phyloP scores from a whole-genome alignment of 2,329 filamentous ascomycete species.

The Parastagonospora nodorum region DNA sequence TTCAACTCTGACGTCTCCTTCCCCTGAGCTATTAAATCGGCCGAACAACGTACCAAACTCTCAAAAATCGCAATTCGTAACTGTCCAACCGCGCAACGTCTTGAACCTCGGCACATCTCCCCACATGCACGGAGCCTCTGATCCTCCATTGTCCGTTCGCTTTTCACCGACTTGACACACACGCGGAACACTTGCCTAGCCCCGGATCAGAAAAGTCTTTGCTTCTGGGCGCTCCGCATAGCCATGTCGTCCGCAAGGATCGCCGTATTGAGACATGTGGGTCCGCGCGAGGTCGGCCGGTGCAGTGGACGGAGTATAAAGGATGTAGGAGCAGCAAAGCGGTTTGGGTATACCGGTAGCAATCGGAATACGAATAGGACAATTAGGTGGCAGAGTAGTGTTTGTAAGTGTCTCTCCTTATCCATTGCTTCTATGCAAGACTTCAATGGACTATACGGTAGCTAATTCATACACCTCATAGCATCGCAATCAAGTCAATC shows the following conservation, averaged over 20 bases:
- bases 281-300: constrained; percentile 31
- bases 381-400: constrained; percentile 19
- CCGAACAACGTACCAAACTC: neutral
- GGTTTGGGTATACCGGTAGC: constrained; percentile 6
- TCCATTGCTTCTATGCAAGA: neutral
- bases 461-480: neutral
- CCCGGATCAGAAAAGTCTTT: constrained; percentile 7
- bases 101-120: constrained; percentile 1
- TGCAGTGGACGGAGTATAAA: constrained; percentile 13
- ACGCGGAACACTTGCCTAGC: constrained; percentile 10
- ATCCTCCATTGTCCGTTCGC: too few relatives aligned
- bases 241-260: constrained; percentile 32
- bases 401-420: constrained; percentile 17
- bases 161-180: constrained; percentile 5
- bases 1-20: neutral
- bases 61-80: neutral
- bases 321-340: constrained; percentile 2
- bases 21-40: neutral
- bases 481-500: neutral
- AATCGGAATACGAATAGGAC: neutral
- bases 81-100: too few relatives aligned
- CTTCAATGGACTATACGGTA: too few relatives aligned
- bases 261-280: constrained; percentile 34
- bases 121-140: constrained; percentile 17
- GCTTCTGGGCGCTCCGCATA: constrained; percentile 16